Percentiles rank a stretch among this genome's conserved stretches.
Evolutionary conservation across 106 monocot species (phyloP).

Genomic region (Triglochin maritima): DNA sequence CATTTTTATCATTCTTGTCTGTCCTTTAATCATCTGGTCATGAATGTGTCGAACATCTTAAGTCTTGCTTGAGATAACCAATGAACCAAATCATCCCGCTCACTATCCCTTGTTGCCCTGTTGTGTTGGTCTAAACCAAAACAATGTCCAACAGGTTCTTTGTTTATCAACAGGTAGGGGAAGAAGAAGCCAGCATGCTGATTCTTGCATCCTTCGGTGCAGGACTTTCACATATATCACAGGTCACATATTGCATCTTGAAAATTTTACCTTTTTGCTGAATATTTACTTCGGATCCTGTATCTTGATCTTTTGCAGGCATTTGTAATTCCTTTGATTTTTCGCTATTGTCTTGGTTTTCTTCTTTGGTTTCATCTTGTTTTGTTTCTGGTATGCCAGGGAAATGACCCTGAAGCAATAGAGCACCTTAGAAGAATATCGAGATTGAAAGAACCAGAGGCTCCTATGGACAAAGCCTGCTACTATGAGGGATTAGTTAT

Average conservation of each 20-base stretch:
- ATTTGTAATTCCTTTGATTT: no score
- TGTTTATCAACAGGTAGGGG: constrained; percentile 31
- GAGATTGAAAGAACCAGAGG: constrained; percentile 63
- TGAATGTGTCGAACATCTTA: background rate
- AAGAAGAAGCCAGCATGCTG: constrained; percentile 42
- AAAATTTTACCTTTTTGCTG: background rate
- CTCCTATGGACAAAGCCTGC: constrained; percentile 48
- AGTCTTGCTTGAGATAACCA: background rate
- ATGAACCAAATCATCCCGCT: background rate
- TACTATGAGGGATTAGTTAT: constrained; percentile 63
- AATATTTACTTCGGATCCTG: background rate
- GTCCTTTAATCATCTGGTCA: background rate
- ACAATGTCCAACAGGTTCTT: background rate
- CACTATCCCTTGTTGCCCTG: background rate
- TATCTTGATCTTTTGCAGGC: background rate
- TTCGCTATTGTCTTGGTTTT: background rate
- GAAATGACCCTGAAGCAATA: constrained; percentile 49
- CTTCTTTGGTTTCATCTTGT: background rate
- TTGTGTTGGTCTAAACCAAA: background rate
- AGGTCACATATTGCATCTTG: constrained; percentile 26
- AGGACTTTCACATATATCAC: constrained; percentile 50
- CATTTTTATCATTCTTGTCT: background rate
- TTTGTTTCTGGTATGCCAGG: constrained; percentile 22
- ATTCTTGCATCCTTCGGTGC: constrained; percentile 68
- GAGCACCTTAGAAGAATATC: constrained; percentile 64